phyloP scores from a whole-genome alignment of 2,329 filamentous ascomycete species.

The Hymenoscyphus fraxineus region DNA sequence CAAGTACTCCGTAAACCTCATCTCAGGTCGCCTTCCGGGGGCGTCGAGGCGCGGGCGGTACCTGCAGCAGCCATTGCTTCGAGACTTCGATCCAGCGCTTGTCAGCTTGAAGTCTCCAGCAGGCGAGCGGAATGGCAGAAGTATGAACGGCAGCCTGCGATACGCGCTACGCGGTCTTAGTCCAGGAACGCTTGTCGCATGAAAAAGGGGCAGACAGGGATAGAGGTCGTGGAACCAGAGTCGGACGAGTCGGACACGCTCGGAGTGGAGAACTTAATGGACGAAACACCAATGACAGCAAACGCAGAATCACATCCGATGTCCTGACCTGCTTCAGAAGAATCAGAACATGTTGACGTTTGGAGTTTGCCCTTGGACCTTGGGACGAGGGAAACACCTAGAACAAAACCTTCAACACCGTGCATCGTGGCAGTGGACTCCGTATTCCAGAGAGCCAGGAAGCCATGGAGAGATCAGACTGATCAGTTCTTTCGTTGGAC shows the following conservation, averaged over 20 bases:
- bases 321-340: not conserved
- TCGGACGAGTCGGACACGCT: not conserved
- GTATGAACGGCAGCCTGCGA: not conserved
- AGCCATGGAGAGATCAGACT: not conserved
- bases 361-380: not conserved
- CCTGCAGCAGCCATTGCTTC: not conserved
- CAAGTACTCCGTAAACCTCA: not conserved
- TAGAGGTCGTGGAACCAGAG: not conserved
- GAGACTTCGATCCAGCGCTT: not conserved
- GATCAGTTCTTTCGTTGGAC: not conserved
- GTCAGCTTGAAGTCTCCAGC: not conserved
- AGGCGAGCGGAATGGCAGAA: not conserved
- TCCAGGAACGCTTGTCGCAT: conserved; percentile 2
- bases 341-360: not conserved
- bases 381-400: not conserved
- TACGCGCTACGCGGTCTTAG: conserved; percentile 4
- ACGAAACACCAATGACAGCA: not conserved
- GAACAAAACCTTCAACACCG: not conserved
- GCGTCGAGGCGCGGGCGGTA: not conserved
- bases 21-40: not conserved
- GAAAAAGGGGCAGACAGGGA: conserved; percentile 1
- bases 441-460: not conserved
- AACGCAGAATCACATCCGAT: not conserved
- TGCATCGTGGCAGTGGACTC: not conserved
- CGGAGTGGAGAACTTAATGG: not conserved